Conservation (phyloP, 2,329 filamentous ascomycete species). For the Fusarium goolgardi region DNA sequence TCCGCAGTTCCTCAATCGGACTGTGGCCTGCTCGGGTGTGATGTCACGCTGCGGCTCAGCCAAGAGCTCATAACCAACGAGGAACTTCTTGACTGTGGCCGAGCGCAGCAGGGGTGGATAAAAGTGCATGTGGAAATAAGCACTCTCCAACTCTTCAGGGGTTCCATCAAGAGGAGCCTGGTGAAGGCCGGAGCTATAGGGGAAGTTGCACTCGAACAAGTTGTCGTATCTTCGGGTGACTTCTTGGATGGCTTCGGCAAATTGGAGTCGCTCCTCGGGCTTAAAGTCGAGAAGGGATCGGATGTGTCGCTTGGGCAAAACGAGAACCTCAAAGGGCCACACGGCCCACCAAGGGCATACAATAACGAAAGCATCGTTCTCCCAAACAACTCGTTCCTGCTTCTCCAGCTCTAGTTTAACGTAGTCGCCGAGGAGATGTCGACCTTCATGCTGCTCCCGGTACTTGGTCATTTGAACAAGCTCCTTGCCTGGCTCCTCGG, state of each 20-base stretch:
- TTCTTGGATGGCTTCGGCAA: conserved; percentile 88
- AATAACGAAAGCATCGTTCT: conserved; percentile 86
- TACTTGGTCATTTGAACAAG: conserved; percentile 83
- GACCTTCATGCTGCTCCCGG: conserved; percentile 74
- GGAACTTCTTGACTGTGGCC: conserved; percentile 93
- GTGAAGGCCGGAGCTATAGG: conserved; percentile 96
- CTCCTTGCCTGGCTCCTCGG: conserved; percentile 88
- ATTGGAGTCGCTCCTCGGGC: conserved; percentile 73
- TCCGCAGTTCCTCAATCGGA: conserved; percentile 77
- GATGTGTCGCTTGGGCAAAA: conserved; percentile 86
- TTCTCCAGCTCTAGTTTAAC: conserved; percentile 84
- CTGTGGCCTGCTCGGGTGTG: conserved; percentile 93
- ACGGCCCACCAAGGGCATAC: conserved; percentile 98
- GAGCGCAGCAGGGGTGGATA: conserved; percentile 93
- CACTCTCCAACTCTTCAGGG: conserved; percentile 84
- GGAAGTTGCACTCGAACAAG: conserved; percentile 94
- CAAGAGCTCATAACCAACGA: conserved; percentile 96
- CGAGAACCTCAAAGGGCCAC: conserved; percentile 96
- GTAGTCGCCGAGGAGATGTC: conserved; percentile 87
- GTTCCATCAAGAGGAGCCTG: conserved; percentile 89
- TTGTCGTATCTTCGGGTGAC: conserved; percentile 95
- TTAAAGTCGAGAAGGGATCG: conserved; percentile 86
- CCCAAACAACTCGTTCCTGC: conserved; percentile 85
- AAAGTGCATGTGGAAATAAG: conserved; percentile 97
- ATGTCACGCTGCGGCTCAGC: conserved; percentile 98